These are phyloP conservation scores for Pholiota conissans DNA, from an alignment of 768 basidiomycete genomes.

Conservation along the genomic window DNA sequence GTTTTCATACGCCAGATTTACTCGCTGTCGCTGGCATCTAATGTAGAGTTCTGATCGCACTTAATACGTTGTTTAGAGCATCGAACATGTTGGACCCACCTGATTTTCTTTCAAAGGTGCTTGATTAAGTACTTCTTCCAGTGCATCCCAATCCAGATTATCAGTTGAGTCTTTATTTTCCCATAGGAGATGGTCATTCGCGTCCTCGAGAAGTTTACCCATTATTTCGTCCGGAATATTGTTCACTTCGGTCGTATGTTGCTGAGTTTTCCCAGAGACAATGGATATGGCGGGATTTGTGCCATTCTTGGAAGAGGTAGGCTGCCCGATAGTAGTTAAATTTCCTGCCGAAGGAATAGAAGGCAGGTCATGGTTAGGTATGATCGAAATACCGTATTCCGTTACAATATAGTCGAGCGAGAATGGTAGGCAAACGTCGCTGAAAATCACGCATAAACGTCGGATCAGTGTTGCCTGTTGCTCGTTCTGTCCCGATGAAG, in stretches of 20 bases:
- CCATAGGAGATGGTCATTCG: conserved; percentile 41
- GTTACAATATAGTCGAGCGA: conserved; percentile 80
- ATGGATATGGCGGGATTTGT: not conserved
- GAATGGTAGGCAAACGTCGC: conserved; percentile 52
- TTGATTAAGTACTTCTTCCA: conserved; percentile 26
- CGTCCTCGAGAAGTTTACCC: conserved; percentile 16
- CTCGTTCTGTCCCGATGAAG: conserved; percentile 19
- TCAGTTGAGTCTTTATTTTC: conserved; percentile 40
- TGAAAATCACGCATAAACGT: conserved; percentile 77
- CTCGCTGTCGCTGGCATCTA: too few species aligned
- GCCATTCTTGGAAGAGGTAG: not conserved
- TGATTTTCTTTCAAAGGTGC: not conserved
- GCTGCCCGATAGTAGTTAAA: conserved; percentile 3
- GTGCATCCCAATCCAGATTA: conserved; percentile 31
- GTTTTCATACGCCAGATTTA: too few species aligned
- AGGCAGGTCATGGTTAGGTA: conserved; percentile 12
- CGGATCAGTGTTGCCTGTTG: conserved; percentile 59
- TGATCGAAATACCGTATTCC: conserved; percentile 48
- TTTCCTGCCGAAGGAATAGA: not conserved
- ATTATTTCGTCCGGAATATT: not conserved
- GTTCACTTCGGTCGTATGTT: not conserved
- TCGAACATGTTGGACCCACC: not conserved
- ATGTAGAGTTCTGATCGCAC: too few species aligned
- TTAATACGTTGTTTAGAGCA: too few species aligned
- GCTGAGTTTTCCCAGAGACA: not conserved